A percentile compares a stretch with the other conserved stretches of the same genome.
phyloP scores from a whole-genome alignment of 129 eudicot species.

The Solidago caesia region DNA sequence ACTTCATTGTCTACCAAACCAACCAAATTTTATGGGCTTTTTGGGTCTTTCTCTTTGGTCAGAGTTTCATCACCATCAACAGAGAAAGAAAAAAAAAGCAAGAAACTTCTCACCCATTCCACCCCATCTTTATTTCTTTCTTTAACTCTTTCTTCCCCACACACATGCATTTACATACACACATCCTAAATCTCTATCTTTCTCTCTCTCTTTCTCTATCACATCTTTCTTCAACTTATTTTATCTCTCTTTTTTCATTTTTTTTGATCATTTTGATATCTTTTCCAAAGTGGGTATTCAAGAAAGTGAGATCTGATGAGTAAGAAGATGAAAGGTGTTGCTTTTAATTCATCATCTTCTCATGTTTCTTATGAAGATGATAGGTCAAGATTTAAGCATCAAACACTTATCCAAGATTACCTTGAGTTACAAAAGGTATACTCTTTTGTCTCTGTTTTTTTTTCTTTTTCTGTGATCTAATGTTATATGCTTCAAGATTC shows the following conservation, averaged over 20 bases:
- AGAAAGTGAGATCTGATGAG: slow-evolving; percentile 47
- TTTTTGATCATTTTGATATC: slow-evolving; percentile 4
- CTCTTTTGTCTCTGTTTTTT: not conserved
- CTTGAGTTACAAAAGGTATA: slow-evolving; percentile 57
- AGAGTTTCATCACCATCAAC: slow-evolving; percentile 50
- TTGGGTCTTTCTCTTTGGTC: slow-evolving; percentile 71
- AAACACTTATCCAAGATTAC: slow-evolving; percentile 66
- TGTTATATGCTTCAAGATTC: slow-evolving; percentile 6
- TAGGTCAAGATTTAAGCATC: slow-evolving; percentile 60
- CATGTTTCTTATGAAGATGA: slow-evolving; percentile 41
- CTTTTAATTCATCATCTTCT: slow-evolving; percentile 37
- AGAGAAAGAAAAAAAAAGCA: slow-evolving; percentile 54
- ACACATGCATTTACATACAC: not conserved
- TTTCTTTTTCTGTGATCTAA: not conserved
- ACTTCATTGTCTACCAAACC: slow-evolving; percentile 54
- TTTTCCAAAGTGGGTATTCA: slow-evolving; percentile 25
- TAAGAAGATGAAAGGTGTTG: slow-evolving; percentile 61
- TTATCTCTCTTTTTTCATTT: not conserved
- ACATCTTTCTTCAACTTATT: not conserved
- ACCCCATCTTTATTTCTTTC: slow-evolving; percentile 20
- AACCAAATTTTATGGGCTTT: slow-evolving; percentile 68
- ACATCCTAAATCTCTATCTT: not conserved
- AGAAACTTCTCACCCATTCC: slow-evolving; percentile 57
- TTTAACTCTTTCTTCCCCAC: slow-evolving; percentile 27
- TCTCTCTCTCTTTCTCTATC: slow-evolving; percentile 18